Evolutionary conservation across 148 eudicot genomes (phyloP).

Genomic region (Amaranthus palmeri): DNA sequence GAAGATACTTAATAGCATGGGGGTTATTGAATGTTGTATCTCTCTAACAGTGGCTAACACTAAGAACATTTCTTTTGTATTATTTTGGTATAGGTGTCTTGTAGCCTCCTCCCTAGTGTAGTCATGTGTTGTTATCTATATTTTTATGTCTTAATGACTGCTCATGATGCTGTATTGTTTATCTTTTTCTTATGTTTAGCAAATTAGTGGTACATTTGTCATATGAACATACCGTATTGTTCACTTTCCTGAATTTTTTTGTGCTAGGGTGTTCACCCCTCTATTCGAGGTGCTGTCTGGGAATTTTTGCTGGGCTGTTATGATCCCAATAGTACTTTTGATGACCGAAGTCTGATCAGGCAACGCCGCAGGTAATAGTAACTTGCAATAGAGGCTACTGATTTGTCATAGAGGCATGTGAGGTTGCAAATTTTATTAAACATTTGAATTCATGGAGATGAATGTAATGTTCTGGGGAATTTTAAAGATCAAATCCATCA

Average conservation of each 20-base stretch:
- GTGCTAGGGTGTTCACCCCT: conserved; percentile 85
- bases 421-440: neutral
- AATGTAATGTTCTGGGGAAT: neutral
- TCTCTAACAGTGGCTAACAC: neutral
- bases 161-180: neutral
- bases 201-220: neutral
- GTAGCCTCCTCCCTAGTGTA: neutral
- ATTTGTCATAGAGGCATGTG: neutral
- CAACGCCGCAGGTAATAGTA: conserved; percentile 56
- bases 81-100: neutral
- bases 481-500: neutral
- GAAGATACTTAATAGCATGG: too few species aligned
- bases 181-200: neutral
- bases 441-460: neutral
- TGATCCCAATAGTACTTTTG: conserved; percentile 78
- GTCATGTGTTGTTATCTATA: neutral
- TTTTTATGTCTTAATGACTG: neutral
- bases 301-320: conserved; percentile 94
- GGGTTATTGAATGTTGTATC: too few species aligned
- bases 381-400: conserved; percentile 18
- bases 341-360: conserved; percentile 70
- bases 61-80: neutral
- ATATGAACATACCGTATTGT: neutral
- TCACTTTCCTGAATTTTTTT: conserved; percentile 12
- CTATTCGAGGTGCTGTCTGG: conserved; percentile 87